Percentiles rank a stretch among this genome's conserved stretches.
Conservation (phyloP, 805 yeast species). For the Cyberlindnera misumaiensis region DNA sequence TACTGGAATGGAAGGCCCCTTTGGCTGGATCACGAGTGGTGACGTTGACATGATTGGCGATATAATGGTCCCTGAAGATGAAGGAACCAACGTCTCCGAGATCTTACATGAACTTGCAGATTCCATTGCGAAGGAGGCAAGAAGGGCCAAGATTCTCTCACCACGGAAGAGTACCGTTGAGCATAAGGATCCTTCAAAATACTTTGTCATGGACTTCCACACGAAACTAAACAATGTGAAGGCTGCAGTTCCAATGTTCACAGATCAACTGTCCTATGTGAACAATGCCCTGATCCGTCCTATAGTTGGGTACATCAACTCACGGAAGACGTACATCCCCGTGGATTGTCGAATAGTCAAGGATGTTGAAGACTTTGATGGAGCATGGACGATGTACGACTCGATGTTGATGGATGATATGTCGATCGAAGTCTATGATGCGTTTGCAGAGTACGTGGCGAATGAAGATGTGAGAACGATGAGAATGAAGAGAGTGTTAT, state of each 20-base stretch:
- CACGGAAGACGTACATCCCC: conserved; percentile 83
- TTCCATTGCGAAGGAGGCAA: conserved; percentile 42
- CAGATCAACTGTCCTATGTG: conserved; percentile 83
- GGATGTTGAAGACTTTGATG: conserved; percentile 76
- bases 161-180: conserved; percentile 6
- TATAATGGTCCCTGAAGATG: conserved; percentile 68
- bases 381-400: conserved; percentile 95
- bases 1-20: conserved; percentile 87
- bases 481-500: conserved; percentile 77
- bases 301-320: conserved; percentile 90
- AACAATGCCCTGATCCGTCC: conserved; percentile 91
- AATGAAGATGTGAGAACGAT: conserved; percentile 74
- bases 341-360: conserved; percentile 78
- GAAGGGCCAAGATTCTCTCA: conserved; percentile 26
- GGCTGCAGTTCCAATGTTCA: conserved; percentile 82
- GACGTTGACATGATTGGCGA: conserved; percentile 92
- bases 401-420: conserved; percentile 86
- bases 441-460: conserved; percentile 80
- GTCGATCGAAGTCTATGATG: conserved; percentile 82
- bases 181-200: conserved; percentile 36
- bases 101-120: conserved; percentile 42
- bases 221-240: conserved; percentile 78
- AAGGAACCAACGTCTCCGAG: conserved; percentile 41
- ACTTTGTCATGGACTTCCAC: conserved; percentile 72
- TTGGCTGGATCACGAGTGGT: conserved; percentile 95